Conservation (phyloP, 176 grass and related monocot genomes). For the Tillandsia fasciculata region DNA sequence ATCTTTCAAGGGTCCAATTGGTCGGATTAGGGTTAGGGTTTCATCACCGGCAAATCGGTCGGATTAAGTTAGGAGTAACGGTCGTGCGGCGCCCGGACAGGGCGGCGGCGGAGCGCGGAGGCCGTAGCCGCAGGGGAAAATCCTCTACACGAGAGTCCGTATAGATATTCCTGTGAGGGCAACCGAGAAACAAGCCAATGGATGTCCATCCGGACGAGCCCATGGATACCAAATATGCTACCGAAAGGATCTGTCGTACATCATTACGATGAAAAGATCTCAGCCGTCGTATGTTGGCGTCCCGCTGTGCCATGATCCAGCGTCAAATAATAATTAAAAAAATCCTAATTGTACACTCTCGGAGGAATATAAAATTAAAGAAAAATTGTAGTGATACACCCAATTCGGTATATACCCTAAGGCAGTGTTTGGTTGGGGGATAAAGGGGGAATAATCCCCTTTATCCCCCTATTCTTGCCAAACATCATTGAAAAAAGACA, state of each 20-base stretch:
- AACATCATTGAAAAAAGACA: too few species aligned
- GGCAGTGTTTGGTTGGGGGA: too few species aligned
- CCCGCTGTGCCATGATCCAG: too few species aligned
- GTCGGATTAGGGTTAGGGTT: neutral
- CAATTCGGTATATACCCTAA: too few species aligned
- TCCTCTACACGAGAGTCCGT: conserved; percentile 1
- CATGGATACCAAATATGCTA: neutral
- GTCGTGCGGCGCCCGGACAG: neutral
- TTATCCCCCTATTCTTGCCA: too few species aligned
- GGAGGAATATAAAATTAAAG: too few species aligned
- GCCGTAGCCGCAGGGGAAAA: neutral
- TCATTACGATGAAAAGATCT: neutral
- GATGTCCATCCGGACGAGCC: neutral
- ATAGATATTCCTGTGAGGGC: neutral
- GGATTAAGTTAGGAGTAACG: neutral
- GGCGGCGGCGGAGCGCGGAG: neutral
- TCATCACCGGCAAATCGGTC: neutral
- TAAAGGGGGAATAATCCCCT: too few species aligned
- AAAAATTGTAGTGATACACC: too few species aligned
- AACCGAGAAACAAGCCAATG: neutral
- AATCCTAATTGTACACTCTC: too few species aligned
- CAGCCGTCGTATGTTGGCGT: neutral
- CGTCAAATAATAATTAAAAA: too few species aligned
- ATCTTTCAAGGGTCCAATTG: too few species aligned
- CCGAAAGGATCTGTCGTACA: neutral